Percentiles rank a stretch among this genome's conserved stretches.
These are phyloP conservation scores for Echinosophora koreensis DNA, from an alignment of 306 rosid species.

Conservation along the genomic window DNA sequence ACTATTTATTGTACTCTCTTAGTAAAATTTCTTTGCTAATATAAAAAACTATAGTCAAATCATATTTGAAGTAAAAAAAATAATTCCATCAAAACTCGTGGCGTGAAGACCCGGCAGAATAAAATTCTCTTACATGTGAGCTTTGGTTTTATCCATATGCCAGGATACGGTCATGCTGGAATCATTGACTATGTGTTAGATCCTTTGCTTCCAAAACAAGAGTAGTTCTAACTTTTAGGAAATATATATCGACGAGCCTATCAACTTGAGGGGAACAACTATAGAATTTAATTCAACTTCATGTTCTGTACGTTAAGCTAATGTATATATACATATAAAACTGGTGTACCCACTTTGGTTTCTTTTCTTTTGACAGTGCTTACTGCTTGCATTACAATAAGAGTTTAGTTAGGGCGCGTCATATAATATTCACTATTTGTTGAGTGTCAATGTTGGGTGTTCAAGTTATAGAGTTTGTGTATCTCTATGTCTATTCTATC, in stretches of 20 bases:
- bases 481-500: slow-evolving; percentile 22
- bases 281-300: slow-evolving; percentile 3
- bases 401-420: neutral
- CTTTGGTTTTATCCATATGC: slow-evolving; percentile 31
- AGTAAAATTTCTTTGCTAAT: too few species aligned
- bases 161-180: slow-evolving; percentile 49
- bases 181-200: slow-evolving; percentile 46
- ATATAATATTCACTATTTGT: too few species aligned
- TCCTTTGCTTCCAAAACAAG: slow-evolving; percentile 54
- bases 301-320: slow-evolving; percentile 14
- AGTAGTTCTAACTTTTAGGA: slow-evolving; percentile 22
- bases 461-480: neutral
- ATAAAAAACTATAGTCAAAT: too few species aligned
- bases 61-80: too few species aligned
- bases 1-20: too few species aligned
- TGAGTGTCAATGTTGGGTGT: too few species aligned
- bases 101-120: slow-evolving; percentile 34
- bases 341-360: neutral
- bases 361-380: slow-evolving; percentile 10
- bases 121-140: slow-evolving; percentile 34
- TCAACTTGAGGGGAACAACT: slow-evolving; percentile 1
- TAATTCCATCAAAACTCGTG: neutral
- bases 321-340: neutral
- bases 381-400: neutral
- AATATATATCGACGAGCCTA: neutral